Percentiles rank a stretch among this genome's conserved stretches.
Conservation (phyloP, 371 early-diverging fungal genomes). For the Mortierella sp. region DNA sequence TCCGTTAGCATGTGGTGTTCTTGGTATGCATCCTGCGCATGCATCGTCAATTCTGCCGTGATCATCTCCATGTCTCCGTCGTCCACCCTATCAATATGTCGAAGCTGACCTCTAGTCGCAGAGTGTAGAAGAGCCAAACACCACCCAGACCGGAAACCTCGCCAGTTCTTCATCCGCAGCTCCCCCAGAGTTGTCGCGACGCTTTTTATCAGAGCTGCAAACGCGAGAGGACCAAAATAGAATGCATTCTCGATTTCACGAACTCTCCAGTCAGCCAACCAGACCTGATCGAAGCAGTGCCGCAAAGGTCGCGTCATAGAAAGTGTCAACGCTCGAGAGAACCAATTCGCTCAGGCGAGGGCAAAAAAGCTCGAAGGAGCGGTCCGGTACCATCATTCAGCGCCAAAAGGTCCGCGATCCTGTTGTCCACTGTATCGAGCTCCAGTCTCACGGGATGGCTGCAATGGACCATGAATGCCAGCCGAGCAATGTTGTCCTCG, state of each 20-base stretch:
- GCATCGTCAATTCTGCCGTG: neutral
- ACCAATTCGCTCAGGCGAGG: neutral
- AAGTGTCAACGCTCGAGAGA: neutral
- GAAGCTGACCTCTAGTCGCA: neutral
- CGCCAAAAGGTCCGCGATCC: neutral
- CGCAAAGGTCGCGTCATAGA: neutral
- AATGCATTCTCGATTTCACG: neutral
- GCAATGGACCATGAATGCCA: neutral
- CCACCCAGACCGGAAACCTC: neutral
- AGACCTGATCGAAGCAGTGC: neutral
- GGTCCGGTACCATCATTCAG: neutral
- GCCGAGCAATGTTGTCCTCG: neutral
- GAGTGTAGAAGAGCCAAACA: neutral
- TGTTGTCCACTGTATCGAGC: neutral
- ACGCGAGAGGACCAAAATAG: neutral
- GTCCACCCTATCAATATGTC: neutral
- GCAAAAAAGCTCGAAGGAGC: neutral
- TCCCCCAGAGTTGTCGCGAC: neutral
- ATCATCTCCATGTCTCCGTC: neutral
- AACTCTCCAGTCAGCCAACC: neutral
- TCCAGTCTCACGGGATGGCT: neutral
- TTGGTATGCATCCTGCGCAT: neutral
- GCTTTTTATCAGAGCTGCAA: neutral
- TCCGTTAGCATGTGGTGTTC: neutral
- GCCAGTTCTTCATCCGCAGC: neutral